Evolutionary conservation across 371 early-diverging fungal genomes (phyloP), one percentile per base, ranked within the genome.

Genomic region (Mortierella sp.): DNA sequence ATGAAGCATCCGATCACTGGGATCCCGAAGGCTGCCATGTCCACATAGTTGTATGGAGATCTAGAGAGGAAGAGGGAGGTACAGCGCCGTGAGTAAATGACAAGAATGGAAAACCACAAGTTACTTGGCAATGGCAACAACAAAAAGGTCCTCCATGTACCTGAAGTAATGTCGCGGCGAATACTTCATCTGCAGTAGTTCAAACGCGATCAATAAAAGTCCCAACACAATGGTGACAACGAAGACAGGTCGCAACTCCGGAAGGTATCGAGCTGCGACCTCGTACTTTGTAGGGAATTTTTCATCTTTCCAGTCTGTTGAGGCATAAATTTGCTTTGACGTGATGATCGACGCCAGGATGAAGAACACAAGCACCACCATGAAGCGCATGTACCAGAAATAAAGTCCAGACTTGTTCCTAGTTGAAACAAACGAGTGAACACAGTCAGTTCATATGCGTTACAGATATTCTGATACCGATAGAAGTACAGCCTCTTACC

Each of bases 351-450:
- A 10, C 5, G 62, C 23, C 3, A 58, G 21, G 21, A 64, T 13
- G 24, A 66, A 69, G 54, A 70, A 70, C 6, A 54, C 1, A 18
- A 70, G 18, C 2, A 53, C 50, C 13, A 62, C 2, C 18, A 51
- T 1, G 42, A 66, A 70, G 7, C 67, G 58, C 24, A 47, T 2
- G 13, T 54, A 1, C 78, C 78, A 76, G 31, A 50, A 39, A 23
- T 26, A 45, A 39, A 65, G 59, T 0, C 64, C 78, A 38, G 61
- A 76, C 24, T 65, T 76, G 47, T 76, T 39, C 74, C 74, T 73
- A 59, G 12, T 47, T 8, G 31, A 47, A 46, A 10, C 14, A n/a
- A 41, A 26, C 10, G 26, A 27, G 31, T 9, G 16, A 26, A 47
- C n/a, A n/a, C n/a, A n/a, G n/a, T n/a, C n/a, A n/a, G n/a, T n/a